phyloP scores from a whole-genome alignment of 176 grass and related monocot species.

The Carex kokanica region DNA sequence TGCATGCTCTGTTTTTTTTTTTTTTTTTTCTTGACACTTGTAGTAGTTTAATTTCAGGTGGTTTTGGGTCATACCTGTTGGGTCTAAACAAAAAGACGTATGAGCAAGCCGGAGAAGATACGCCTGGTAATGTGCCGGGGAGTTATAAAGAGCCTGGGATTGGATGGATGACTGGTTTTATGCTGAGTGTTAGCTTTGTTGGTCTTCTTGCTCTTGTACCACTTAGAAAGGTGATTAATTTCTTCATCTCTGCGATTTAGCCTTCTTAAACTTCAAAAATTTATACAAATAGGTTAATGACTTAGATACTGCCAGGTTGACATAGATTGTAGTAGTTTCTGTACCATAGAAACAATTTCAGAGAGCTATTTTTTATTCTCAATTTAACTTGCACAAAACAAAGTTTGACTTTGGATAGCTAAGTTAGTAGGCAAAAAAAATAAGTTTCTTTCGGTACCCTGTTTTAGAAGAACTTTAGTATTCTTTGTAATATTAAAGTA shows the following conservation, averaged over 20 bases:
- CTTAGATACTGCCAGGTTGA: neutral
- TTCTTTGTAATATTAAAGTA: no score
- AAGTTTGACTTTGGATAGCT: neutral
- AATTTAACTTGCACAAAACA: neutral
- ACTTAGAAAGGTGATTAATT: constrained; percentile 66
- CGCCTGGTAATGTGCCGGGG: constrained; percentile 68
- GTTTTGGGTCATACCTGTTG: constrained; percentile 89
- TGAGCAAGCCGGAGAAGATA: constrained; percentile 65
- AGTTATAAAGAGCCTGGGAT: constrained; percentile 85
- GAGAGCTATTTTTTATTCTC: neutral
- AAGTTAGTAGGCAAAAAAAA: no score
- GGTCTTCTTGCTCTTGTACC: constrained; percentile 88
- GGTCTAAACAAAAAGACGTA: constrained; percentile 90
- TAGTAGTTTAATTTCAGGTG: constrained; percentile 39
- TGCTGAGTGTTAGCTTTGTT: constrained; percentile 72
- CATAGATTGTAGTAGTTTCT: neutral
- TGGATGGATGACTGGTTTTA: constrained; percentile 98
- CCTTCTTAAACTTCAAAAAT: neutral
- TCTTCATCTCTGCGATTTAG: neutral
- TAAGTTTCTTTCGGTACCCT: neutral
- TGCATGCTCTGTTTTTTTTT: neutral
- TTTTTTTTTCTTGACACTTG: neutral
- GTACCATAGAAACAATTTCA: neutral
- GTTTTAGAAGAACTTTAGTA: neutral
- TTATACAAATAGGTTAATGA: neutral